Evolutionary conservation across 768 basidiomycete species (phyloP).

Genomic region (Leccinum fibrillosum): DNA sequence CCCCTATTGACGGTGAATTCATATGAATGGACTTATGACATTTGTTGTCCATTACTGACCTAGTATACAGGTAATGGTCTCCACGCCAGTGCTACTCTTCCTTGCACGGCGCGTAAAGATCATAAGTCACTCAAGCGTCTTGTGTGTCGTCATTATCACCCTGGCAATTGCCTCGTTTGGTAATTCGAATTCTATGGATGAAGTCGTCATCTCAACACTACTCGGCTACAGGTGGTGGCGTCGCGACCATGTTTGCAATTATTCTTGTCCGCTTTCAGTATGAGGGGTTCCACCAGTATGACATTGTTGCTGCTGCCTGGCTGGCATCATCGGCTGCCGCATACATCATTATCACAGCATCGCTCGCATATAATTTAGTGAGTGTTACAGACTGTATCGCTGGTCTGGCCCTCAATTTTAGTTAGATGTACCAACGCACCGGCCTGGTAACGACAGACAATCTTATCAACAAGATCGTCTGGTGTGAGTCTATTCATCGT

Average conservation of each 20-base stretch:
- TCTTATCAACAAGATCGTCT: slow-evolving; percentile 39
- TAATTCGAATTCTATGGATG: neutral
- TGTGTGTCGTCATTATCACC: slow-evolving; percentile 24
- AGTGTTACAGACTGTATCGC: neutral
- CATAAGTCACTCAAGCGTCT: slow-evolving; percentile 28
- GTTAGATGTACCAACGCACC: slow-evolving; percentile 39
- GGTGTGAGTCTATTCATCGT: slow-evolving; percentile 23
- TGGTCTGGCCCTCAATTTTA: neutral
- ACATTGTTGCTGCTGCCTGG: slow-evolving; percentile 39
- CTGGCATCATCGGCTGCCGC: slow-evolving; percentile 38
- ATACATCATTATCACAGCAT: slow-evolving; percentile 41
- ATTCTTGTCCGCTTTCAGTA: slow-evolving; percentile 24
- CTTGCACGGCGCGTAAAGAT: slow-evolving; percentile 43
- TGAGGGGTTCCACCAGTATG: slow-evolving; percentile 31
- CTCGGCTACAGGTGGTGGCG: slow-evolving; percentile 29
- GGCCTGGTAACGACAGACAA: slow-evolving; percentile 40
- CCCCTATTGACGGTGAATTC: slow-evolving; percentile 41
- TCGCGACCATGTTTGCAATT: slow-evolving; percentile 31
- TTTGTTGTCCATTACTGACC: neutral
- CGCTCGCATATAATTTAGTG: slow-evolving; percentile 44
- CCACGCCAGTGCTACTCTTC: slow-evolving; percentile 43
- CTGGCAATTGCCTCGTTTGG: slow-evolving; percentile 8
- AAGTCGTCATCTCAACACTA: neutral
- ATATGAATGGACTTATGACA: neutral
- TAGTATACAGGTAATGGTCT: slow-evolving; percentile 40